These are phyloP conservation scores for Pichia membranifaciens DNA, from an alignment of 805 yeast species.

Conservation along the genomic window DNA sequence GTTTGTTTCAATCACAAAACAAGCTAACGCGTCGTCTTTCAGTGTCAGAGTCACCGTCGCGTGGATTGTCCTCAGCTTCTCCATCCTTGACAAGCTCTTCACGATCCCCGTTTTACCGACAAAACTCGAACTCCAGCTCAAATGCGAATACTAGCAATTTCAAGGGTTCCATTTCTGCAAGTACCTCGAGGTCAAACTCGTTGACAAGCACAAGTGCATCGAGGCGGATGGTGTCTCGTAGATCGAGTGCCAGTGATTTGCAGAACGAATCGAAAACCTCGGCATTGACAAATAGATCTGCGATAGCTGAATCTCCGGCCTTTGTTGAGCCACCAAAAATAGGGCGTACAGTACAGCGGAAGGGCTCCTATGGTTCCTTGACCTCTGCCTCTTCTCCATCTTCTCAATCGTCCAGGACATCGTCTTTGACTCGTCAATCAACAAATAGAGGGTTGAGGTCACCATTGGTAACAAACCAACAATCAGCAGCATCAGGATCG, in stretches of 20 bases:
- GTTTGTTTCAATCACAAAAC: not conserved
- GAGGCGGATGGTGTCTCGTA: not conserved
- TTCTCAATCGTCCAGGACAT: not conserved
- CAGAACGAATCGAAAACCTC: too few relatives aligned
- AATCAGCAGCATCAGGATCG: not conserved
- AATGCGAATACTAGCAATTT: too few relatives aligned
- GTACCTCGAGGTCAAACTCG: constrained; percentile 7
- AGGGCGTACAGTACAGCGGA: constrained; percentile 1
- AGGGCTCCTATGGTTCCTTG: constrained; percentile 5
- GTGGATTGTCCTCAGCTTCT: not conserved
- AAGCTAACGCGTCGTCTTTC: not conserved
- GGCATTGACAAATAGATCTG: not conserved
- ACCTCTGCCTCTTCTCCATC: not conserved
- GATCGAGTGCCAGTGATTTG: constrained; percentile 1
- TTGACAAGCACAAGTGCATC: constrained; percentile 8
- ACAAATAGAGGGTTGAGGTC: not conserved
- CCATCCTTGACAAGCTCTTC: constrained; percentile 3
- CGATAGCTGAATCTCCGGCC: not conserved
- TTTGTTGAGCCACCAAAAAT: constrained; percentile 12
- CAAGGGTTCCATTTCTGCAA: not conserved
- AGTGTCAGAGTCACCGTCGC: not conserved
- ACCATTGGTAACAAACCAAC: not conserved
- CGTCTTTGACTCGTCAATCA: not conserved
- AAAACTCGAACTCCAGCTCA: too few relatives aligned
- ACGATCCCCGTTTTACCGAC: constrained; percentile 3